Percentiles rank a stretch among this genome's conserved stretches.
These are phyloP conservation scores for Nitzschia sp. DNA, from an alignment of 108 stramenopile species.

Conservation along the genomic window DNA sequence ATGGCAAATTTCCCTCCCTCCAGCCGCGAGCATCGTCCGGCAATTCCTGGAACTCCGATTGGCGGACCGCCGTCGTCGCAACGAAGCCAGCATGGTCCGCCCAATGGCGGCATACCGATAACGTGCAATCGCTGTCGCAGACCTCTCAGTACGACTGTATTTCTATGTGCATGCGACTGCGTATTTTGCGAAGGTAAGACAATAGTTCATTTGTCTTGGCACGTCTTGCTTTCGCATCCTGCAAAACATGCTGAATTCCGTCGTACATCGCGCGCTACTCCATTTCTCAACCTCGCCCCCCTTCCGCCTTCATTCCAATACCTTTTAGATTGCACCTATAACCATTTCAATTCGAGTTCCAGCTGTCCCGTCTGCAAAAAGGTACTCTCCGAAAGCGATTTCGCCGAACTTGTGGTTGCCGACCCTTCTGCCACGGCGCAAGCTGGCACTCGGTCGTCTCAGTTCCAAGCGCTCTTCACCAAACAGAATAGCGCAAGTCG, in stretches of 20 bases:
- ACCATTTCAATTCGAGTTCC: constrained; percentile 64
- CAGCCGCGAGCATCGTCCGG: not conserved
- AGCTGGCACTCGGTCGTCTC: constrained; percentile 11
- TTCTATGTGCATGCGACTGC: constrained; percentile 77
- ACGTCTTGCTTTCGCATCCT: not conserved
- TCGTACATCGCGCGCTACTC: not conserved
- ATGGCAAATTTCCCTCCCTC: too few species aligned
- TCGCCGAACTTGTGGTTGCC: constrained; percentile 72
- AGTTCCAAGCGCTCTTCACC: constrained; percentile 38
- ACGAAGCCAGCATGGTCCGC: not conserved
- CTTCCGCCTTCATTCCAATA: not conserved
- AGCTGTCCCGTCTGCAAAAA: constrained; percentile 63
- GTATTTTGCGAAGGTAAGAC: constrained; percentile 79
- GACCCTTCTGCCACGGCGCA: constrained; percentile 54
- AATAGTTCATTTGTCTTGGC: not conserved
- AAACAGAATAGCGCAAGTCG: constrained; percentile 16
- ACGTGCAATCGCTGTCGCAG: constrained; percentile 71
- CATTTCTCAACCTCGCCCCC: not conserved
- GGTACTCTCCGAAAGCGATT: constrained; percentile 62
- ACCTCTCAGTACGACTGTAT: constrained; percentile 68
- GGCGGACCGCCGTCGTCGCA: not conserved
- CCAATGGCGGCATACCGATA: constrained; percentile 25
- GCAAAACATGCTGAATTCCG: too few species aligned
- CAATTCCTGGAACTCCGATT: not conserved
- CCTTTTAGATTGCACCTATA: constrained; percentile 70